Base-by-base conservation (phyloP, 192 early-diverging fungal species). In the Jimgerdemannia flammicorona region DNA sequence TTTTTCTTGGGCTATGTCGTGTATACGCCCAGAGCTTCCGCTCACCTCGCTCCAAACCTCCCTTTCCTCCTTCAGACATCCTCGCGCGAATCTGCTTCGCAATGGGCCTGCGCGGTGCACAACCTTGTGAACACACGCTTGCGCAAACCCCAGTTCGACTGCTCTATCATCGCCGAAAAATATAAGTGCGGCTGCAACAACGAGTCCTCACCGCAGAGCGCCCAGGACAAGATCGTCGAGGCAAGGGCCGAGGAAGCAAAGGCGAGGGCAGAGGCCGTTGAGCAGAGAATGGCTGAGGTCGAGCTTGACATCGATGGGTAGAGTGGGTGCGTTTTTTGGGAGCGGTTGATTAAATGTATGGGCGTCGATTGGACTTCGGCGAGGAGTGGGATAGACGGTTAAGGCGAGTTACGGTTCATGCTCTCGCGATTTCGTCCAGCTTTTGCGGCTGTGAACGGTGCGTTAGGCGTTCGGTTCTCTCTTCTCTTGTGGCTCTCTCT, bases 91-190 rank as follows among this genome's bases (percentile, higher is more conserved):
- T 85, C 90, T 3, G 84, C 93, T 4, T 90, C 93, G 19, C 91
- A 95, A 77, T 98, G 95, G 90, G 84, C 92, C n/a, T 98, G 97
- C 79, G 74, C 84, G 4, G 89, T 93, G 44, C 97, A 98, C 78
- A 98, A 98, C 73, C 87, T 93, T 3, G 97, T 98, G n/a, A 98
- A 98, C 81, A 83, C 85, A 77, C 84, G 94, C 71, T 76, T 97
- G 19, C 80, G 88, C 8, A 97, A 98, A 76, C 88, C 90, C 11
- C 70, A 88, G 39, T 95, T 94, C 84, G 92, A 98, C 73, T 98
- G 97, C 71, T 81, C 82, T 9, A 86, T 78, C 7, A 88, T 97
- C 9, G 88, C 89, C 39, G 91, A 93, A 29, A 84, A 89, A 7
- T 98, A 94, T 74, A 89, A 93, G 67, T 98, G 97, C 71, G 97